A percentile compares a stretch with the other conserved stretches of the same genome.
These are phyloP conservation scores for Cladosporium velox DNA, from an alignment of 2,329 filamentous ascomycete genomes.

Conservation along the genomic window DNA sequence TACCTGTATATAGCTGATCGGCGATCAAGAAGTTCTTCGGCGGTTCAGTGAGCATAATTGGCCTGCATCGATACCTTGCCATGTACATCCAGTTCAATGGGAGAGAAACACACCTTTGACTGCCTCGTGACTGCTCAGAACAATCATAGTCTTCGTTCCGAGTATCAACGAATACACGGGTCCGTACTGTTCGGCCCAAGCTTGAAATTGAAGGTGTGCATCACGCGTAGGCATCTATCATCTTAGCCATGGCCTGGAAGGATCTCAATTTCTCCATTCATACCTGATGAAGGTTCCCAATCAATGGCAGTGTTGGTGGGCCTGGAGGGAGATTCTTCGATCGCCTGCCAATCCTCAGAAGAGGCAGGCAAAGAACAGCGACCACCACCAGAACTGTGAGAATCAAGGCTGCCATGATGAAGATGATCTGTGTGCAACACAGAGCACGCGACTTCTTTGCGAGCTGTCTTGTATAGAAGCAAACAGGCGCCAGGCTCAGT, in stretches of 20 bases:
- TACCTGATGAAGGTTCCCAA: conserved; percentile 33
- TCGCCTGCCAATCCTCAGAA: conserved; percentile 5
- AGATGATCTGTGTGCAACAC: neutral
- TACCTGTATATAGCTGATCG: conserved; percentile 25
- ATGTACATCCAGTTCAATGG: neutral
- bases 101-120: conserved; percentile 39
- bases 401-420: neutral
- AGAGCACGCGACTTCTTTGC: no score
- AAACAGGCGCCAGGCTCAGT: neutral
- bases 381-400: neutral
- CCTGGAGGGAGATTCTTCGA: conserved; percentile 30
- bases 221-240: conserved; percentile 40
- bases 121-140: conserved; percentile 47
- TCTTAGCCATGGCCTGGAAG: conserved; percentile 26
- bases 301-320: conserved; percentile 42
- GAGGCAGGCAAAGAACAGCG: neutral
- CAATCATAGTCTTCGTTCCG: conserved; percentile 48
- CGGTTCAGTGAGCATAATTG: neutral
- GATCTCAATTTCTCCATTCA: conserved; percentile 26
- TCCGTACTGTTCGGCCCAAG: conserved; percentile 26
- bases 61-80: neutral
- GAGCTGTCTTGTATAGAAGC: neutral
- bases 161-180: conserved; percentile 46
- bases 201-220: conserved; percentile 24
- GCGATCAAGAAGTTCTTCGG: conserved; percentile 35